These are phyloP conservation scores for Juncus effusus DNA, from an alignment of 176 grass and related monocot species.

Conservation along the genomic window DNA sequence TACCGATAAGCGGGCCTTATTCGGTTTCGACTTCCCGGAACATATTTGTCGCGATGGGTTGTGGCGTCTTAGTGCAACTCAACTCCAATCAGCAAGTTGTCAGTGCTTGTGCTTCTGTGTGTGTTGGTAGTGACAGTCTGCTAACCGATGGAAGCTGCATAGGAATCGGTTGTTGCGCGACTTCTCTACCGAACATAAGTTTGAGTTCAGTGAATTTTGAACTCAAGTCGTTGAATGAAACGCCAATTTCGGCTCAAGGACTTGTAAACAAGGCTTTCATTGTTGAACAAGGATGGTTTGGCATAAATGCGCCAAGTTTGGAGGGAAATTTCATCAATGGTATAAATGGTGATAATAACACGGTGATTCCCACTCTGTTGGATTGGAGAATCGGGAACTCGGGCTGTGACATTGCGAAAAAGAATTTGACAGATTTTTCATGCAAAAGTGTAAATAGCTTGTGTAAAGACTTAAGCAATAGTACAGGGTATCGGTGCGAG, in stretches of 20 bases:
- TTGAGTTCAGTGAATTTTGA: not conserved
- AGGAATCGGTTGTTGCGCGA: constrained; percentile 26
- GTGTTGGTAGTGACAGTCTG: not conserved
- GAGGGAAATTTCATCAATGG: not conserved
- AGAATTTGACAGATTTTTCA: not conserved
- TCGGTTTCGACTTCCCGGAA: constrained; percentile 2
- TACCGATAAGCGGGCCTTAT: not conserved
- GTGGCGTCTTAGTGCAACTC: constrained; percentile 1
- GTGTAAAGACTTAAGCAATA: constrained; percentile 15
- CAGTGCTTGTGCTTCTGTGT: constrained; percentile 20
- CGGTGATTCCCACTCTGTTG: constrained; percentile 8
- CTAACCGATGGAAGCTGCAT: constrained; percentile 22
- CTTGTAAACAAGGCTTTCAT: constrained; percentile 15
- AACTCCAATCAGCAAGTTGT: not conserved
- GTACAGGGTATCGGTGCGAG: constrained; percentile 29
- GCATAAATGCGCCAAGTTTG: not conserved
- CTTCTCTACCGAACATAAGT: not conserved
- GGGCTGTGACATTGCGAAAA: constrained; percentile 12
- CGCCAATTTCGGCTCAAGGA: not conserved
- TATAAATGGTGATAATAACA: not conserved
- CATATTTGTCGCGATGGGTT: constrained; percentile 22
- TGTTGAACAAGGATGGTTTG: constrained; percentile 18
- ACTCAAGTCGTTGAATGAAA: not conserved
- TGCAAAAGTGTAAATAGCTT: constrained; percentile 36
- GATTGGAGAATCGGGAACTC: constrained; percentile 33